Conservation (phyloP, 257 asterid genomes). For the Capsicum baccatum region DNA sequence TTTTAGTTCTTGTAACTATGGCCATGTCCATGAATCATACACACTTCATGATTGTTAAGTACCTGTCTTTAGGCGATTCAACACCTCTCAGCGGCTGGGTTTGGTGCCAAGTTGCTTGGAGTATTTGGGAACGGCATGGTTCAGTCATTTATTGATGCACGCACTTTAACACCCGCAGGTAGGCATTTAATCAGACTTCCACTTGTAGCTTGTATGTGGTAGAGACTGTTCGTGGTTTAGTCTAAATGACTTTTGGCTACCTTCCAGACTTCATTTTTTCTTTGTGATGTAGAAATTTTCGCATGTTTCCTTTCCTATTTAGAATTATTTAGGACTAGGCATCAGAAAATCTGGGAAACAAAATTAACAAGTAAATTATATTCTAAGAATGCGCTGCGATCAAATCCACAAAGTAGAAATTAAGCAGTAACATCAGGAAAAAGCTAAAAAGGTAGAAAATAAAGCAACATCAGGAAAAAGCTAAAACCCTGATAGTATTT, state of each 20-base stretch:
- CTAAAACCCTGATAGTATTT: not conserved
- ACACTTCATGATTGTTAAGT: conserved; percentile 5
- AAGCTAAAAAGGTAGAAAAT: not conserved
- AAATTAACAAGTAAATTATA: not conserved
- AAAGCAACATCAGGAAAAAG: not conserved
- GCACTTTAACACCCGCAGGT: conserved; percentile 86
- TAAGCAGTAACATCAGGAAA: not conserved
- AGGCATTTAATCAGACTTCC: conserved; percentile 23
- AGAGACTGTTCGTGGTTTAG: not conserved
- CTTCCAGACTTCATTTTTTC: not conserved
- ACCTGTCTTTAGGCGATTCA: conserved; percentile 76
- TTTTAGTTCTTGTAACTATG: not conserved
- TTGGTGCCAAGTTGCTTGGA: conserved; percentile 97
- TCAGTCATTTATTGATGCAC: conserved; percentile 91
- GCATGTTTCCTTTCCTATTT: not conserved
- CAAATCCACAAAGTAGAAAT: not conserved
- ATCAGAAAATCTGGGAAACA: conserved; percentile 17
- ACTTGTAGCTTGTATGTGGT: conserved; percentile 11
- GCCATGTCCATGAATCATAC: not conserved
- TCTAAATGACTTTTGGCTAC: not conserved
- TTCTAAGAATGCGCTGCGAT: not conserved
- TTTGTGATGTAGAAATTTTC: not conserved
- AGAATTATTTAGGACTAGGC: conserved; percentile 17
- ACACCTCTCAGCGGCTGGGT: conserved; percentile 93
- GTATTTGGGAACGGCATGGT: conserved; percentile 98